Base-by-base conservation (phyloP, 306 rosid species). In the Mucuna pruriens region DNA sequence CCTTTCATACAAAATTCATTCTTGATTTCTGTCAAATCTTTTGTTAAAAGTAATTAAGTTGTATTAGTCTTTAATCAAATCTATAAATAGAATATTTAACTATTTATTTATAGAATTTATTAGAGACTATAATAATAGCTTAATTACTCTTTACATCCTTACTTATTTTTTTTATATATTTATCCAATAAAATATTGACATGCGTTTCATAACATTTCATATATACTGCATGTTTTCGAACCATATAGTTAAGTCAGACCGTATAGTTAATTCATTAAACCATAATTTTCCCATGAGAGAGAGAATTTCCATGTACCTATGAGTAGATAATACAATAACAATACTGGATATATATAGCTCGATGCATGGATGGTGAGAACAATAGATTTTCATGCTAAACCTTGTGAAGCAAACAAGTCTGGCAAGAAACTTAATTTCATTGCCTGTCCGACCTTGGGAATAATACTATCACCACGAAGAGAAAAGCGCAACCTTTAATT, bases 391-490 rank as follows among this genome's bases (percentile, higher is more conserved):
- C 77, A 76, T 79, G 80, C 80, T 66, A 83, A 83, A 75, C 83
- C 82, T 79, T 86, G 86, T 83, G 63, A 83, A 86, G 74, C 83
- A 75, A 79, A 86, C 89, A 75, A 3, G 45, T 75, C 80, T 71
- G 55, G 77, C 83, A 46, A 48, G 63, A 42, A 69, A 86, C 85
- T 83, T 77, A 19, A 83, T 62, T 83, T 86, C 87, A 78, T 22
- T 75, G 85, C 65, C 40, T 68, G 40, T 68, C 13, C 85, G 74
- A 86, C 85, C 86, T 86, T 70, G 79, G 72, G 6, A 71, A 17
- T 15, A 34, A 29, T 57, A 29, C 17, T 2, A 1, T 6, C 8
- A 8, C 23, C 36, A 36, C 20, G 51, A 20, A 73, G 10, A 73
- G 51, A 61, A 7, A 54, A 54, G 5, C 22, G 33, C 33, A 22